Percentiles rank a stretch among this genome's conserved stretches.
phyloP scores from a whole-genome alignment of 1,139 yeast genomes.

The Candida smagusa region DNA sequence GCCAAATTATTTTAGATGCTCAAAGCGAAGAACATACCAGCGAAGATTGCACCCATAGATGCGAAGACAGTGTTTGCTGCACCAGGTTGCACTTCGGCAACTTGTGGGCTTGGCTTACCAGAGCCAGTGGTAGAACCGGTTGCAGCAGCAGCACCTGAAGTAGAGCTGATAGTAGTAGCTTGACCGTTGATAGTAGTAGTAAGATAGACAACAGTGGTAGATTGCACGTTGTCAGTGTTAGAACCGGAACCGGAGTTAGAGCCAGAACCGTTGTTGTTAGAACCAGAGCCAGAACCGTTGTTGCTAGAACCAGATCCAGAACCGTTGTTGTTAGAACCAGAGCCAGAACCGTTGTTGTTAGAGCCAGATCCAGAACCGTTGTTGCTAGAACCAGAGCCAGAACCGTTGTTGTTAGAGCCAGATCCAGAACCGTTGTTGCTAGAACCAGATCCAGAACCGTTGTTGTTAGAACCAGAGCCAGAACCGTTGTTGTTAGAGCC shows the following conservation, averaged over 20 bases:
- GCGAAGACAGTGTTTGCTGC: conserved; percentile 16
- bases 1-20: conserved; percentile 3
- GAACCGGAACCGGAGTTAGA: conserved; percentile 5
- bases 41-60: conserved; percentile 20
- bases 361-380: conserved; percentile 6
- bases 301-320: conserved; percentile 5
- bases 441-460: conserved; percentile 27
- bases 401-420: conserved; percentile 9
- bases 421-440: conserved; percentile 40
- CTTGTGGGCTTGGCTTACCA: conserved; percentile 9
- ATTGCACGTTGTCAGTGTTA: background rate
- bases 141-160: conserved; percentile 8
- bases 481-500: conserved; percentile 2
- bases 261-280: conserved; percentile 19
- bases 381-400: conserved; percentile 11
- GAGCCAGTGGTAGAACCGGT: conserved; percentile 7
- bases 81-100: conserved; percentile 13
- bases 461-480: conserved; percentile 39
- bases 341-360: conserved; percentile 4
- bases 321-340: conserved; percentile 35
- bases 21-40: conserved; percentile 17
- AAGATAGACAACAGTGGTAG: conserved; percentile 4
- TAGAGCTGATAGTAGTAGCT: conserved; percentile 6
- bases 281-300: background rate
- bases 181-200: conserved; percentile 10